These are phyloP conservation scores for Microdochium trichocladiopsis DNA, from an alignment of 2,329 filamentous ascomycete species.

Conservation along the genomic window DNA sequence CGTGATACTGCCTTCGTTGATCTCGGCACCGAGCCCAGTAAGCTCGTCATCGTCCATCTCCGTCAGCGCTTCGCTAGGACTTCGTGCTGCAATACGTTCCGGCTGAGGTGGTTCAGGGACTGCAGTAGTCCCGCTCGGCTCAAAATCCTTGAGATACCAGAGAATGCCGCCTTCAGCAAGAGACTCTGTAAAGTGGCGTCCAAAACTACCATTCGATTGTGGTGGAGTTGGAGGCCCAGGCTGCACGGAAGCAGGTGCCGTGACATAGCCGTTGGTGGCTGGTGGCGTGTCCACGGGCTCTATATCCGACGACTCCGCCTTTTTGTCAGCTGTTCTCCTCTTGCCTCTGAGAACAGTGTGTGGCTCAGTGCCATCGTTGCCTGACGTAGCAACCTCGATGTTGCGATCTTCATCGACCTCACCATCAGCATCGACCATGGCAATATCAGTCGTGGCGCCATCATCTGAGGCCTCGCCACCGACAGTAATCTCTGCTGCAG, in stretches of 20 bases:
- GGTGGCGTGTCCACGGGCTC: conserved; percentile 36
- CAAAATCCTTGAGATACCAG: conserved; percentile 81
- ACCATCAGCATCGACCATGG: conserved; percentile 29
- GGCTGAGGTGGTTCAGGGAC: conserved; percentile 58
- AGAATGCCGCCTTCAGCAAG: conserved; percentile 69
- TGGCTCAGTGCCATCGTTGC: conserved; percentile 18
- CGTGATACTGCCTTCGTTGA: conserved; percentile 39
- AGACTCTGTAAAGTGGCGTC: conserved; percentile 39
- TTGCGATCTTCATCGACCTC: conserved; percentile 28
- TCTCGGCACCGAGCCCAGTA: conserved; percentile 56
- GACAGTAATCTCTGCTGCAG: conserved; percentile 39
- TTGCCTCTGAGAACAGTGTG: conserved; percentile 10
- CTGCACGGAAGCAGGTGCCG: conserved; percentile 21
- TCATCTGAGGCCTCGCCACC: conserved; percentile 19
- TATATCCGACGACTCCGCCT: conserved; percentile 14
- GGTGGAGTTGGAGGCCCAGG: conserved; percentile 58
- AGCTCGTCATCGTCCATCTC: conserved; percentile 90
- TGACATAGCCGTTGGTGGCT: conserved; percentile 37
- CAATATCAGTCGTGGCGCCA: conserved; percentile 20
- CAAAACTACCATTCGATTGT: conserved; percentile 53
- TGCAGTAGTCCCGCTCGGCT: conserved; percentile 73
- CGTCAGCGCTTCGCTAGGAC: conserved; percentile 79
- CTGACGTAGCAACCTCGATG: conserved; percentile 39
- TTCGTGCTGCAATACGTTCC: conserved; percentile 57
- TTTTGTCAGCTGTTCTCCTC: conserved; percentile 14